Evolutionary conservation across 2,329 filamentous ascomycete genomes (phyloP), one percentile per base, ranked within the genome.

Genomic region (Colletotrichum coccodes): DNA sequence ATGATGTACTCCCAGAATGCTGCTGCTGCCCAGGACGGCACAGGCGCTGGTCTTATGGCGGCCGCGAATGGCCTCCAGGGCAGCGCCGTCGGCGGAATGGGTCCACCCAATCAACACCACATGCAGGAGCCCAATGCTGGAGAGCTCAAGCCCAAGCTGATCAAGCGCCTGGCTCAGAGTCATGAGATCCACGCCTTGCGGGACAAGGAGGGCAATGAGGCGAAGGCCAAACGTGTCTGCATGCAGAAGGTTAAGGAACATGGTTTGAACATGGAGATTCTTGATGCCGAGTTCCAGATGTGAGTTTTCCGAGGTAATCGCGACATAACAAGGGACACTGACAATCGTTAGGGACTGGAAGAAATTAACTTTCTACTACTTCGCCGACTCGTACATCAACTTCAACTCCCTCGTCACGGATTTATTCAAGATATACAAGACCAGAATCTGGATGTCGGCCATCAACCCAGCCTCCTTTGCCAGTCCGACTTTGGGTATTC

Each of bases 351-450:
- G 95, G 91, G 96, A 99, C 79, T 98, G 94, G 90, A 97, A 98
- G 83, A 99, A 99, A 79, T 84, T 99, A 64, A 99, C 97, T 0
- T 98, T 98, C 81, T 99, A 98, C 84, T 99, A 98, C 82, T 99
- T 98, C 78, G 95, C 96, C 61, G 95, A 98, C 77, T 91, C 94
- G 0, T 99, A 99, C 79, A 97, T 99, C 85, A 98, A 98, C 83
- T 99, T 99, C 87, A 99, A 99, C 79, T 94, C 94, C 2, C 89
- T 99, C 18, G 96, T 99, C 60, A 97, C 95, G 0, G 96, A 99
- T 78, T 86, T 99, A 14, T 99, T 98, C 88, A 98, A 98, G 82
- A 95, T 98, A 71, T 99, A 98, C 87, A 99, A 99, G 85, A 97
- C 95, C 26, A 90, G 97, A 74, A 99, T 99, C 75, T 99, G 96